These are phyloP conservation scores for Parietaria judaica DNA, from an alignment of 306 rosid species.

Conservation along the genomic window DNA sequence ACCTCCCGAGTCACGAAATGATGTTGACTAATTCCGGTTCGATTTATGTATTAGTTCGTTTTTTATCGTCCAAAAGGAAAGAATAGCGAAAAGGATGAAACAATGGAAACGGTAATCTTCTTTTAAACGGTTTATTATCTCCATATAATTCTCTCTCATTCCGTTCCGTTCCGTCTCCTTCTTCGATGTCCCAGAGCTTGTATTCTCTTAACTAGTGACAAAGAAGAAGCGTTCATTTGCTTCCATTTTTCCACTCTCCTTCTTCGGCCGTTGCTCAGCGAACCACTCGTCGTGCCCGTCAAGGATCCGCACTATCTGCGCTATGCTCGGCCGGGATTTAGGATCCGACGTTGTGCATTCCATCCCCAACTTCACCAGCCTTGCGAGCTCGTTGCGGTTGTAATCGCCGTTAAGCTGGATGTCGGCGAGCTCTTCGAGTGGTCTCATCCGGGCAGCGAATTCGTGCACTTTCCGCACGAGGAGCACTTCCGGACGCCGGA, in stretches of 20 bases:
- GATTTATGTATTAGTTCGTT: no score
- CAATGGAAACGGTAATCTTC: no score
- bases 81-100: no score
- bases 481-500: slow-evolving; percentile 75
- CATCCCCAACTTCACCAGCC: slow-evolving; percentile 59
- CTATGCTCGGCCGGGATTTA: slow-evolving; percentile 60
- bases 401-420: slow-evolving; percentile 52
- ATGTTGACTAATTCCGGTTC: no score
- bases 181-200: slow-evolving; percentile 95
- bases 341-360: slow-evolving; percentile 58
- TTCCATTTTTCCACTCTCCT: slow-evolving; percentile 76
- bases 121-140: no score
- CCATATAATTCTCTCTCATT: no score
- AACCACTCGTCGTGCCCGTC: slow-evolving; percentile 65
- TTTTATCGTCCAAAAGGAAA: no score
- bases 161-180: no score
- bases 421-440: slow-evolving; percentile 65
- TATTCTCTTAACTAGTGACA: slow-evolving; percentile 63
- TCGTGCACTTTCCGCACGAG: slow-evolving; percentile 68
- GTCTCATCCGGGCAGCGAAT: slow-evolving; percentile 43
- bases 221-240: slow-evolving; percentile 40
- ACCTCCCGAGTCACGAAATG: no score
- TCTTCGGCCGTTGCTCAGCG: slow-evolving; percentile 17
- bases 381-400: slow-evolving; percentile 50
- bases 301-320: slow-evolving; percentile 65